Conservation (phyloP, 805 yeast genomes). For the Candida cerambycidarum region DNA sequence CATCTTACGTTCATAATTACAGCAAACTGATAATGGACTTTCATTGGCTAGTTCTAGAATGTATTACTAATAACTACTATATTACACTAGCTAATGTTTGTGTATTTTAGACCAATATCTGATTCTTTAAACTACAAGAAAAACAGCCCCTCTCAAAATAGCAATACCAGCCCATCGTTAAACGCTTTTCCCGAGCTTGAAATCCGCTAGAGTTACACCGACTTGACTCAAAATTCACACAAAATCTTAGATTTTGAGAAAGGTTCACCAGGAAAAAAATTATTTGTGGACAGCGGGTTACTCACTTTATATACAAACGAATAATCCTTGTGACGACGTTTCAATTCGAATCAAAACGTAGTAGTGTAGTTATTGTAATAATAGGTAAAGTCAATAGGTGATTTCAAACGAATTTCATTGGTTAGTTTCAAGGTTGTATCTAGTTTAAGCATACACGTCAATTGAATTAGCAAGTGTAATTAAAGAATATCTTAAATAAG, state of each 20-base stretch:
- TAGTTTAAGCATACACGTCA: not conserved
- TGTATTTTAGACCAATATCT: too few relatives aligned
- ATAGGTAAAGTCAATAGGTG: too few relatives aligned
- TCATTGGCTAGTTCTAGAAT: not conserved
- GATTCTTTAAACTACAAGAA: too few relatives aligned
- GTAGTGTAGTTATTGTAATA: not conserved
- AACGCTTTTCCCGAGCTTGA: too few relatives aligned
- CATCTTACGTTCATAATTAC: not conserved
- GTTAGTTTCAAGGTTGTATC: not conserved
- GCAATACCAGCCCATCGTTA: too few relatives aligned
- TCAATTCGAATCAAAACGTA: not conserved
- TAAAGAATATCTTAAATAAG: too few relatives aligned
- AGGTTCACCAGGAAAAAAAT: slow-evolving; percentile 6
- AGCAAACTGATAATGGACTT: not conserved
- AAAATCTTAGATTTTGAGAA: not conserved
- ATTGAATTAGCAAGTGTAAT: not conserved
- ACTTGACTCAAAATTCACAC: too few relatives aligned
- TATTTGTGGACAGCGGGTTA: slow-evolving; percentile 8
- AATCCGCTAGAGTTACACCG: not conserved
- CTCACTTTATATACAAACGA: not conserved
- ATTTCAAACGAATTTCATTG: not conserved
- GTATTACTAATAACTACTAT: too few relatives aligned
- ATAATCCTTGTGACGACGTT: not conserved
- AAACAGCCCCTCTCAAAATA: too few relatives aligned
- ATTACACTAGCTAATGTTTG: too few relatives aligned